These are phyloP conservation scores for Solanum sitiens DNA, from an alignment of 257 asterid species.

Conservation along the genomic window DNA sequence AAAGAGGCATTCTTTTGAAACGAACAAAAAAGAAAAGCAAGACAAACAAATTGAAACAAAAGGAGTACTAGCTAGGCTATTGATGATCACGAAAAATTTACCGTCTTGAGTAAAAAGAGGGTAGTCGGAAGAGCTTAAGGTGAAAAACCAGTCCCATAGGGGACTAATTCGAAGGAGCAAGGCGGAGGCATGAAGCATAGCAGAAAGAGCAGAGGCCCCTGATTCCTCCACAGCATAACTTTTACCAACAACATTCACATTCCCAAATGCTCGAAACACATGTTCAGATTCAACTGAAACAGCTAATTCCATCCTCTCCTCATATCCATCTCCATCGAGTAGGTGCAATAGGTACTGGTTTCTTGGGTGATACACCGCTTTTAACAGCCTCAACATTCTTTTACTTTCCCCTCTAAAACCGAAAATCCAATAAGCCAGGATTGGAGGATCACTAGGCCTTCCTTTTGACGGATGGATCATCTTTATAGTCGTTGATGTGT, in stretches of 20 bases:
- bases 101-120: constrained; percentile 54
- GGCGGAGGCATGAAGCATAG: constrained; percentile 49
- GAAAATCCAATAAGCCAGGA: constrained; percentile 46
- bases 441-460: constrained; percentile 25
- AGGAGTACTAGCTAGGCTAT: background rate
- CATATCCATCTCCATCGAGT: constrained; percentile 18
- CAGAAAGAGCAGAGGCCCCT: constrained; percentile 48
- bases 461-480: constrained; percentile 12
- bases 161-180: constrained; percentile 28
- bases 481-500: background rate
- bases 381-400: constrained; percentile 38
- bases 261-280: constrained; percentile 32
- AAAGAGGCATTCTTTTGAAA: background rate
- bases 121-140: constrained; percentile 38
- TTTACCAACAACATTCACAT: constrained; percentile 38
- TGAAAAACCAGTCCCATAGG: constrained; percentile 52
- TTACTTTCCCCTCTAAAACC: constrained; percentile 30
- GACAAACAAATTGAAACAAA: background rate
- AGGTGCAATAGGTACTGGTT: constrained; percentile 45
- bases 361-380: constrained; percentile 45
- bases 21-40: background rate
- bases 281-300: constrained; percentile 2
- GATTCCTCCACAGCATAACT: constrained; percentile 18
- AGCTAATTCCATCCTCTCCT: constrained; percentile 20
- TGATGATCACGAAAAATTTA: background rate